Base-by-base conservation (phyloP, 352 stramenopile genomes). In the Phytophthora sp. region DNA sequence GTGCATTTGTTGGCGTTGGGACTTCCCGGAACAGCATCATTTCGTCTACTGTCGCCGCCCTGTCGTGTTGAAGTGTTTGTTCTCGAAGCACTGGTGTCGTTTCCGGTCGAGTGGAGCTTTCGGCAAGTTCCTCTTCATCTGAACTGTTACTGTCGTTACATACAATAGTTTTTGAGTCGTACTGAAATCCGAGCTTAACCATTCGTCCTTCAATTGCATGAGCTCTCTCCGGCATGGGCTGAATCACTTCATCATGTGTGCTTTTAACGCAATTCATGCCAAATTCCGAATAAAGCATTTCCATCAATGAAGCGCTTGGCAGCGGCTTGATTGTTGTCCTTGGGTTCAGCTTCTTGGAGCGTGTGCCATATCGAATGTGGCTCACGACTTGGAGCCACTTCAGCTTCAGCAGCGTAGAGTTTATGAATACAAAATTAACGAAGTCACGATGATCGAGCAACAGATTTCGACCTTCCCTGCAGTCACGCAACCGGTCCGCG, bases 391-490 rank as follows among this genome's bases (percentile, higher is more conserved):
- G 61, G 0, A 87, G 65, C 82, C 82, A 91, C 11, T 80, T 79
- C 0, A 68, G 51, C 4, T 63, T 66, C 13, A 91, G 56, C 33
- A 89, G 5, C 0, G 60, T 65, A 1, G 78, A 77, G 39, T 91
- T 91, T 9, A 62, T 60, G 29, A 89, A 89, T 16, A 82, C 76
- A 41, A 91, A 91, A 42, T 91, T 60, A 7, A 89, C 82, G 29
- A 89, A 89, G 15, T 76, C 57, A 7, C 64, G 41, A 5, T 84
- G 65, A 26, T 89, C 76, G 1, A 62, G 54, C 3, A 91, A 56
- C 21, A 91, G 52, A 50, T 91, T 77, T 16, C 55, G 36, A 0
- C 58, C 76, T 30, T 53, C 15, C 29, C 51, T 29, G 26, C 62
- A 73, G 29, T 87, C 67, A 7, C 72, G 63, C 15, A 90, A 54